Base-by-base conservation (phyloP, 306 rosid species). In the Quercus variabilis region DNA sequence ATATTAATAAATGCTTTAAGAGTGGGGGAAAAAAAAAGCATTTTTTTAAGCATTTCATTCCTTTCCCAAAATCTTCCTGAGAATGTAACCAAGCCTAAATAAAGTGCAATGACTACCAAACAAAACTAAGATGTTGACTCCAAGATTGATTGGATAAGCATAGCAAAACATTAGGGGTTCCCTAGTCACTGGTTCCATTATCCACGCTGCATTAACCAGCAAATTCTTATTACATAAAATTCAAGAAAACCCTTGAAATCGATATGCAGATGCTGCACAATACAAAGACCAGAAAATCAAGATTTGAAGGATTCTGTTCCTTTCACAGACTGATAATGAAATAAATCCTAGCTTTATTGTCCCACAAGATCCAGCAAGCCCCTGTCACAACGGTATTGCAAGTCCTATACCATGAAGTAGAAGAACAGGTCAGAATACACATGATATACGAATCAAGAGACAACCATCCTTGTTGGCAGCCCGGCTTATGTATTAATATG, bases 321-420 rank as follows among this genome's bases (percentile, higher is more conserved):
- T 74, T 74, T 74, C 75, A 86, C 25, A 68, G 74, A 75, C 78
- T 76, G 82, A 84, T 74, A 55, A 71, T 35, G 83, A 83, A 80
- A 81, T 63, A 69, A 79, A 85, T 73, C 76, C 80, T 81, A 82
- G 31, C 60, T 73, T 65, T 74, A 81, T 84, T 86, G 81, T 74
- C 89, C 81, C 84, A 89, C 84, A 79, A 84, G 84, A 83, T 81
- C 85, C 84, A 71, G 91, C 86, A 28, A 77, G 88, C 85, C 80
- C 52, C 67, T 88, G 93, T 94, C 97, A 94, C 91, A 91, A 94
- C 31, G 94, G 88, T 87, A 84, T 91, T 81, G 91, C 88, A 91
- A 92, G 87, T 83, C 97, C 98, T 92, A 86, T 79, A 85, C 78
- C 84, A 90, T 60, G 82, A 89, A 73, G 81, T 81, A 89, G 79